Percentiles rank a stretch among this genome's conserved stretches.
These are phyloP conservation scores for Dillenia turbinata DNA, from an alignment of 164 flowering plant genomes.

Conservation along the genomic window DNA sequence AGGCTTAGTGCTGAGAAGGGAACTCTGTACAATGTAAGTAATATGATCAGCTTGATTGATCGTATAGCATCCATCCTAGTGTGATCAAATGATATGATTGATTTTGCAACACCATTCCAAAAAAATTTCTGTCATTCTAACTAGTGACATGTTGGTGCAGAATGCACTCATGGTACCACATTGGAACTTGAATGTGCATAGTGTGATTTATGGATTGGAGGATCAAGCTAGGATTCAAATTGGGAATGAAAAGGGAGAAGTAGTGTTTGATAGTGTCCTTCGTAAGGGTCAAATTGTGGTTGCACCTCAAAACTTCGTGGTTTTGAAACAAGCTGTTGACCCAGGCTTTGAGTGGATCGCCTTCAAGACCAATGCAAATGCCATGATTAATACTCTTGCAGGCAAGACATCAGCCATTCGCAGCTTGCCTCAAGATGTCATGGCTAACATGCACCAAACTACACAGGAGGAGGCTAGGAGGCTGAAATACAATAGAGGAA, in stretches of 20 bases:
- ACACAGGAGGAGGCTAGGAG: constrained; percentile 20
- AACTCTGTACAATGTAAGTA: constrained; percentile 26
- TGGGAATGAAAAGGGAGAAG: constrained; percentile 21
- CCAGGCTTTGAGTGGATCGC: constrained; percentile 31
- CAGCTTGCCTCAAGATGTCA: constrained; percentile 23
- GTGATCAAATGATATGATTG: neutral
- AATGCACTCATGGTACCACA: constrained; percentile 30
- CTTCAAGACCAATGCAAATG: constrained; percentile 34
- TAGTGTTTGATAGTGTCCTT: constrained; percentile 24
- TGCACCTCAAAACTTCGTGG: constrained; percentile 31
- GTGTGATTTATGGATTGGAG: constrained; percentile 22
- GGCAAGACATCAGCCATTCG: constrained; percentile 24
- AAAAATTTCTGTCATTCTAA: no score
- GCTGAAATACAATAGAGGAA: constrained; percentile 22
- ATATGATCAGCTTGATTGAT: neutral
- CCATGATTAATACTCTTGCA: constrained; percentile 21
- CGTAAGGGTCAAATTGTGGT: constrained; percentile 25
- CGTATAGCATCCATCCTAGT: no score
- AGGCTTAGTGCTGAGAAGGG: constrained; percentile 45
- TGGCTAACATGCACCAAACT: constrained; percentile 21
- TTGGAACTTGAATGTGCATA: constrained; percentile 34
- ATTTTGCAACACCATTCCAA: neutral
- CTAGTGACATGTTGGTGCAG: constrained; percentile 10
- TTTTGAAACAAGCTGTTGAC: constrained; percentile 13
- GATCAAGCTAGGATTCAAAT: constrained; percentile 27